Base-by-base conservation (phyloP, 805 yeast species). In the Monosporozyma aquatica region DNA sequence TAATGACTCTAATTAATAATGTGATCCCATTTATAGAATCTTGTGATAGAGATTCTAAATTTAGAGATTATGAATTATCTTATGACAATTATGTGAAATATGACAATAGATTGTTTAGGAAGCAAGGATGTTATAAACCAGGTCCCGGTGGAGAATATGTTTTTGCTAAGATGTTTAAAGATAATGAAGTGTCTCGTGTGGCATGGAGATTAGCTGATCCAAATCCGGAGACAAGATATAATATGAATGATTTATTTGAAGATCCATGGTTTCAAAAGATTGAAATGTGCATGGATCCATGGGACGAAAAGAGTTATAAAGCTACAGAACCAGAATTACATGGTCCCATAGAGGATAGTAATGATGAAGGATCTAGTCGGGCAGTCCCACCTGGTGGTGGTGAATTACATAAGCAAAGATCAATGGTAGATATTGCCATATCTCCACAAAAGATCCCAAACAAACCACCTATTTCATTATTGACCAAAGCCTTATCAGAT, bases 161-260 rank as follows among this genome's bases (percentile, higher is more conserved):
- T 51, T 75, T 76, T 69, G 87, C 87, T 0, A 71, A 76, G 43
- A 77, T 70, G 46, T 78, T 73, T 59, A 72, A 72, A 25, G 70
- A 72, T 34, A 58, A 73, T 1, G 80, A 80, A 10, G 78, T 81
- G 20, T 75, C 87, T 1, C 69, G 92, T 52, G 77, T 71, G 6
- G 78, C 85, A 7, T 82, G 89, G 87, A 74, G 82, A 57, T 61
- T 83, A 40, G 75, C 82, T 51, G 87, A 82, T 53, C 86, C 87
- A 3, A 65, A 75, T 20, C 66, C 72, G 0, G 54, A 52, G 1
- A 66, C 74, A 6, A 67, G 94, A 47, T 76, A 77, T 55, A 68
- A 72, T 14, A 52, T 83, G 47, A 67, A 71, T 1, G 68, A 70
- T 21, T 61, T 83, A 26, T 74, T 79, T 47, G 52, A 66, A 2